These are phyloP conservation scores for Mortierella sp. DNA, from an alignment of 371 early-diverging fungal species.

Conservation along the genomic window DNA sequence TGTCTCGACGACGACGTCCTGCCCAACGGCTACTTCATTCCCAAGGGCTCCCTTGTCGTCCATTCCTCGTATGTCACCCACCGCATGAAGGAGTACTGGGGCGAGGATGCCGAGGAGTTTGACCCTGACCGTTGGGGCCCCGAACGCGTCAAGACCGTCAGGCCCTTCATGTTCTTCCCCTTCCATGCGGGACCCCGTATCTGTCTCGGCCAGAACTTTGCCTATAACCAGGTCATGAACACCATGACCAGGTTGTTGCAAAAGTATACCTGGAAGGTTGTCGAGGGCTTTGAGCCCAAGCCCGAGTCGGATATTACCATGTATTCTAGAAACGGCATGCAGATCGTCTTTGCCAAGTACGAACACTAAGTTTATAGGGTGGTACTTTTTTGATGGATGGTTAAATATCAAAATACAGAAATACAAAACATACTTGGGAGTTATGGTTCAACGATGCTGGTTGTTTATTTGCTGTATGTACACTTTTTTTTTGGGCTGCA, in stretches of 20 bases:
- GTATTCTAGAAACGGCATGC: constrained; percentile 55
- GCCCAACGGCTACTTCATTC: constrained; percentile 62
- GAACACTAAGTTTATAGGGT: constrained; percentile 10
- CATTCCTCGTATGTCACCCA: constrained; percentile 63
- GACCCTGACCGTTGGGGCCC: constrained; percentile 73
- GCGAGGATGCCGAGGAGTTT: constrained; percentile 73
- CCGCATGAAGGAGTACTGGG: constrained; percentile 69
- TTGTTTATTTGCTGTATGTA: not conserved
- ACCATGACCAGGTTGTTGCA: constrained; percentile 45
- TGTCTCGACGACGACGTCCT: constrained; percentile 63
- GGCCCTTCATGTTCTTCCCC: constrained; percentile 57
- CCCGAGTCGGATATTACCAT: constrained; percentile 57
- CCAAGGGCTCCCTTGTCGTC: constrained; percentile 67
- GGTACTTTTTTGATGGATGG: not conserved
- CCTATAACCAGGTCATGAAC: constrained; percentile 54
- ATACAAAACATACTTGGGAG: not conserved
- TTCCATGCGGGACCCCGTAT: constrained; percentile 58
- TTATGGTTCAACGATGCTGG: not conserved
- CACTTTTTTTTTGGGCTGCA: not conserved
- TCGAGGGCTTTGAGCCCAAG: constrained; percentile 47
- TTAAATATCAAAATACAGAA: not conserved
- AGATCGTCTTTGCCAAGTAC: constrained; percentile 46
- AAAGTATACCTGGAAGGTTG: constrained; percentile 42
- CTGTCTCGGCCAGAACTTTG: constrained; percentile 57
- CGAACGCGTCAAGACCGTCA: constrained; percentile 47